Evolutionary conservation across 2,329 filamentous ascomycete species (phyloP), one percentile per base, ranked within the genome.

Genomic region (Colletotrichum tamarilloi): DNA sequence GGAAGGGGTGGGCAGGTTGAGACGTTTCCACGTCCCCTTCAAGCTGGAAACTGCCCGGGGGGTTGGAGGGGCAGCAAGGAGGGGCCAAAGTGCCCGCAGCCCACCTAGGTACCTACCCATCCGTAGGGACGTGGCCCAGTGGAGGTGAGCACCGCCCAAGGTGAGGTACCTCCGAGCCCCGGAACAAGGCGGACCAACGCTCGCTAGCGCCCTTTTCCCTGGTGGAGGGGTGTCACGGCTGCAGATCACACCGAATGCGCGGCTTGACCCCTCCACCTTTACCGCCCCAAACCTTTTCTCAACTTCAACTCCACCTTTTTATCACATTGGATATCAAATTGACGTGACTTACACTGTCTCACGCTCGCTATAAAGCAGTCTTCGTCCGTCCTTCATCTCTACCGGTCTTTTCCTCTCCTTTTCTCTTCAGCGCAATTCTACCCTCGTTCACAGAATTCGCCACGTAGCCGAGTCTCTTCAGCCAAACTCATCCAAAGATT

Each of bases 391-490:
- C 64, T 28, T 28, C 24, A 26, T 64, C 65, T 32, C 16, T 30
- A 28, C 24, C 8, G 11, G 28, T 22, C 9, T 22, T 30, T 55
- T 14, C 5, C 26, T 0, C 16, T 28, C 12, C 7, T 67, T 42
- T 68, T 73, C 59, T 64, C 66, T 55, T 62, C 73, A 75, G 70
- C 75, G 74, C 65, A 74, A 65, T 74, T 68, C 75, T 74, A 59
- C 70, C 58, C 62, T 68, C 46, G 67, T 52, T 42, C 65, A 67
- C 62, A 75, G 74, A 70, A 62, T 75, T 62, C 68, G 74, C 71
- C 66, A 57, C 65, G 73, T 70, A 70, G 73, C 67, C 63, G 73
- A 74, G 67, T 75, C 73, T 63, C 38, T 53, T 53, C 64, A 53
- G 35, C 38, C 69, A 70, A 74, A 8, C 19, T 52, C 62, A 49